Evolutionary conservation across 345 rosid species (phyloP).

Genomic region (Populus pruinosa): DNA sequence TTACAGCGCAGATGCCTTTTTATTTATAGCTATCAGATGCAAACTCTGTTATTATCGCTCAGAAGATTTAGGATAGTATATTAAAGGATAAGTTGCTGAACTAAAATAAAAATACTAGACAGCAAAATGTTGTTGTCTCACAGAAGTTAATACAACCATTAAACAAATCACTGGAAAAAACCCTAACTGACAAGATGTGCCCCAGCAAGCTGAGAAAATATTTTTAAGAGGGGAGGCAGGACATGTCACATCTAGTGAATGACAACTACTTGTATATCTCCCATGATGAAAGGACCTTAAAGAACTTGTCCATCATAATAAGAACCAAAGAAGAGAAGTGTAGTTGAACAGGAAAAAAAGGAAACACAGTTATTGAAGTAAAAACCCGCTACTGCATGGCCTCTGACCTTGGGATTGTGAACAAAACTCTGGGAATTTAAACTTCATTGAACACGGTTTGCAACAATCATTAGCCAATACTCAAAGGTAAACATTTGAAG

Average conservation of each 20-base stretch:
- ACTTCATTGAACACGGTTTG: neutral
- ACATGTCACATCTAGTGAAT: neutral
- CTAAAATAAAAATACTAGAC: neutral
- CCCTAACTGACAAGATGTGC: neutral
- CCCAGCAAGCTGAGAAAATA: neutral
- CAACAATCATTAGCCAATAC: neutral
- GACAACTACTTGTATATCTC: neutral
- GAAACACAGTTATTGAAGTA: no score
- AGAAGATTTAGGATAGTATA: neutral
- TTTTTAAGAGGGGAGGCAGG: neutral
- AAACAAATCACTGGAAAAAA: neutral
- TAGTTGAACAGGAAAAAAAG: neutral
- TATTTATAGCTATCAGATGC: neutral
- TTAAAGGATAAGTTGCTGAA: neutral
- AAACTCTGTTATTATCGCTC: neutral
- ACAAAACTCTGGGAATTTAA: neutral
- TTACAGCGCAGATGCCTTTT: neutral
- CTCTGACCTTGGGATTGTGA: neutral
- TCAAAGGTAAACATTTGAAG: neutral
- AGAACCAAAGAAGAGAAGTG: neutral
- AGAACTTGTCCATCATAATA: neutral
- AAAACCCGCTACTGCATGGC: neutral
- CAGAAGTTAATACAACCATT: neutral
- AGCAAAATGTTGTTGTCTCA: neutral
- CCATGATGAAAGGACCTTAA: neutral